A percentile compares a stretch with the other conserved stretches of the same genome.
Evolutionary conservation across 371 early-diverging fungal species (phyloP).

Genomic region (Saksenaea oblongispora): DNA sequence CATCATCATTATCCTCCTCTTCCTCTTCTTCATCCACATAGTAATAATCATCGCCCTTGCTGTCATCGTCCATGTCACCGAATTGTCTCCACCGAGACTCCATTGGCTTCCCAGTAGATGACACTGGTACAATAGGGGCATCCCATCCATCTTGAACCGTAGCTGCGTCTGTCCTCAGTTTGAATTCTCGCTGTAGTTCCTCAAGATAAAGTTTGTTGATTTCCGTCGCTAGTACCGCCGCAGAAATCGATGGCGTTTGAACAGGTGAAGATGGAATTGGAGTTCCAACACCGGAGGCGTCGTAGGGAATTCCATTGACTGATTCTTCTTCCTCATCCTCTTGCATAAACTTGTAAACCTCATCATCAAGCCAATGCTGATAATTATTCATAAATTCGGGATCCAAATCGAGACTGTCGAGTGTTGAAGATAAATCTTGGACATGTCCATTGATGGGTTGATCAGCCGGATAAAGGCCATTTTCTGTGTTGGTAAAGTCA

Average conservation of each 20-base stretch:
- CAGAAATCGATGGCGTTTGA: slow-evolving; percentile 13
- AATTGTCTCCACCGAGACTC: neutral
- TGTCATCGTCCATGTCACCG: neutral
- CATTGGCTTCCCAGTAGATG: neutral
- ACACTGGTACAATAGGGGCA: slow-evolving; percentile 3
- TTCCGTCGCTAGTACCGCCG: slow-evolving; percentile 14
- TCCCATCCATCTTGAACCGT: slow-evolving; percentile 33
- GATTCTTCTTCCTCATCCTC: slow-evolving; percentile 12
- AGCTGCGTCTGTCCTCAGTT: neutral
- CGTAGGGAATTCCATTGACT: neutral
- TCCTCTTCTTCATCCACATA: slow-evolving; percentile 27
- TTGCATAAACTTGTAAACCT: slow-evolving; percentile 42
- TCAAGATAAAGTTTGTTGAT: slow-evolving; percentile 34
- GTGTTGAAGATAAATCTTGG: slow-evolving; percentile 15
- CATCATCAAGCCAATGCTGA: slow-evolving; percentile 67
- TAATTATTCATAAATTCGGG: slow-evolving; percentile 58
- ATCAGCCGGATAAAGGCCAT: neutral
- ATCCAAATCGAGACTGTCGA: slow-evolving; percentile 45
- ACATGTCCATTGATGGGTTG: slow-evolving; percentile 11
- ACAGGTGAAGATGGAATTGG: slow-evolving; percentile 15
- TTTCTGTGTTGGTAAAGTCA: slow-evolving; percentile 17
- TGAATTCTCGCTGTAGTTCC: slow-evolving; percentile 30
- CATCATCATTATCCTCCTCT: slow-evolving; percentile 18
- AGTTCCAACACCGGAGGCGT: neutral
- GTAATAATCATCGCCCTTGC: neutral